A percentile compares a stretch with the other conserved stretches of the same genome.
Conservation (phyloP, 2,329 filamentous ascomycete species). For the Cladosporium sp. region DNA sequence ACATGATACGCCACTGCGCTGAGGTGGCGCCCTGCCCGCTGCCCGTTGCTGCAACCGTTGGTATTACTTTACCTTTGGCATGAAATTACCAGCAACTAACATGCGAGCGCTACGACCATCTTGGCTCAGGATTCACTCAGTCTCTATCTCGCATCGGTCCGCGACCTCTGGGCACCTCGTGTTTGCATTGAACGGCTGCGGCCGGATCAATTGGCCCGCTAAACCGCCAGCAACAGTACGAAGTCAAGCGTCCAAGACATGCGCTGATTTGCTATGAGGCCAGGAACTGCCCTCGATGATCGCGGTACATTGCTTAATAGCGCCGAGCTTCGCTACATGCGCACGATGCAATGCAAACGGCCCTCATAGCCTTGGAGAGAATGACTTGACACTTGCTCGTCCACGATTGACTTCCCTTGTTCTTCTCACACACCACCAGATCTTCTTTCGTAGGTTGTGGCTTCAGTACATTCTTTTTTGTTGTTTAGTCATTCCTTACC, state of each 20-base stretch:
- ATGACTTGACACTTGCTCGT: slow-evolving; percentile 1
- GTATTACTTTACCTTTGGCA: background rate
- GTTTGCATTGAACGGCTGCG: background rate
- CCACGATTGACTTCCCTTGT: background rate
- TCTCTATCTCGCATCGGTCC: slow-evolving; percentile 7
- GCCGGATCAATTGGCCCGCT: background rate
- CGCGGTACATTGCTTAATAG: background rate
- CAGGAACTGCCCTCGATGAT: background rate
- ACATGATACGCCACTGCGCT: background rate
- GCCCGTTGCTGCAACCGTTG: background rate
- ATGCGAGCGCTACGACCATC: slow-evolving; percentile 5
- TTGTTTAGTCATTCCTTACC: slow-evolving; percentile 7
- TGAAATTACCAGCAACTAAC: background rate
- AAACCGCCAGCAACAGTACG: background rate
- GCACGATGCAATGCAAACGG: background rate
- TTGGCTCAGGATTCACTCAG: background rate
- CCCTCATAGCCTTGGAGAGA: background rate
- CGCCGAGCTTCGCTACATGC: slow-evolving; percentile 6
- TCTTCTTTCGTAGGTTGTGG: slow-evolving; percentile 1
- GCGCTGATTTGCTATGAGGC: background rate
- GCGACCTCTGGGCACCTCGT: slow-evolving; percentile 5
- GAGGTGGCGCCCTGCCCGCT: background rate
- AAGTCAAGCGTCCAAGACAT: background rate
- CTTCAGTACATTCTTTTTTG: slow-evolving; percentile 6
- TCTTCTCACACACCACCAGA: background rate